Evolutionary conservation across 768 basidiomycete species (phyloP).

Genomic region (Cubamyces lactineus): DNA sequence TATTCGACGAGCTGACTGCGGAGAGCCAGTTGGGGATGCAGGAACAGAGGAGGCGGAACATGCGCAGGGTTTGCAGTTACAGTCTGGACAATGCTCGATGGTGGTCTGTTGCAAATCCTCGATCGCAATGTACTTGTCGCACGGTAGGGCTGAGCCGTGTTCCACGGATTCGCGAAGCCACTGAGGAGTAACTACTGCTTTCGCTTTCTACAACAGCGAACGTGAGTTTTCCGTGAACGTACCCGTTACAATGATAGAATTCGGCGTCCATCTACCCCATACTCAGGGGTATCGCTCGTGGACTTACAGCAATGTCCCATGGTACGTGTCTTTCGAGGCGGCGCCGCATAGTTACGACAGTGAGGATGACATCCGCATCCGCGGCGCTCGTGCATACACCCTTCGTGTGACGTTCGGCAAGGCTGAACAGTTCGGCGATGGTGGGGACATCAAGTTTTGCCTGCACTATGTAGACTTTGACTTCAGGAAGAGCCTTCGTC

Average conservation of each 20-base stretch:
- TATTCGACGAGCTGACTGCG: neutral
- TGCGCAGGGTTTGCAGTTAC: conserved; percentile 29
- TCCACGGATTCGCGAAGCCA: conserved; percentile 68
- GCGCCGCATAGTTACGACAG: conserved; percentile 64
- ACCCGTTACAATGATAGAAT: no score
- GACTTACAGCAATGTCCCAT: conserved; percentile 66
- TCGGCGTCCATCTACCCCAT: no score
- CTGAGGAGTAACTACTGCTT: conserved; percentile 67
- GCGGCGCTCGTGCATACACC: conserved; percentile 43
- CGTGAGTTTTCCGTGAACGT: no score
- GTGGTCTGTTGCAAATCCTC: conserved; percentile 52
- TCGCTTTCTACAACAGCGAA: conserved; percentile 50
- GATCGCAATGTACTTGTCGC: conserved; percentile 59
- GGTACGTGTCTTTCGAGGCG: conserved; percentile 71
- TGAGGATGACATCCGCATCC: conserved; percentile 68
- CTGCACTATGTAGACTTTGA: conserved; percentile 33
- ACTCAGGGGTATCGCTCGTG: neutral
- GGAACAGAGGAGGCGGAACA: conserved; percentile 29
- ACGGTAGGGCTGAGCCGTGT: conserved; percentile 50
- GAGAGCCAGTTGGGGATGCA: neutral
- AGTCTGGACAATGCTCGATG: conserved; percentile 46
- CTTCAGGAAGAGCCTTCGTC: conserved; percentile 18
- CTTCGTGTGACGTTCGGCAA: conserved; percentile 35
- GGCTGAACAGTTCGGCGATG: conserved; percentile 34
- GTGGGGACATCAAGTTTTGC: conserved; percentile 33